Base-by-base conservation (phyloP, 1,284 basidiomycete species). In the Flammula alnicola region DNA sequence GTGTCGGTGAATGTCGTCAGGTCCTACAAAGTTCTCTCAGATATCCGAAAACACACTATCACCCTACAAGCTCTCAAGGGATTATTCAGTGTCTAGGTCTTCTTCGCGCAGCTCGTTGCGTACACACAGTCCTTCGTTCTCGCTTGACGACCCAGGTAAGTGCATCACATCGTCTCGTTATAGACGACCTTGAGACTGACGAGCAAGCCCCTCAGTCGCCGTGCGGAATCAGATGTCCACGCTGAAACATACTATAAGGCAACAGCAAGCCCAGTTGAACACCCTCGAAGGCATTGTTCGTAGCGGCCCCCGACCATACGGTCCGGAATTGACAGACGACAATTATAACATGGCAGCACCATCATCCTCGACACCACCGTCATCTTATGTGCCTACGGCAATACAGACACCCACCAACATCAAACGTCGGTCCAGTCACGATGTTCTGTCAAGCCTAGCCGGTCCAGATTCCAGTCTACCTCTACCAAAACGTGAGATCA, bases 401-500 rank as follows among this genome's bases (percentile, higher is more conserved):
- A 67, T 71, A 11, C 3, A 22, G 9, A 64, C 67, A 29, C 69
- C 76, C 17, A 68, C 69, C 36, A 83, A 79, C 63, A 63, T 79
- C 48, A 75, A 71, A 54, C 79, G 82, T 19, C 75, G 87, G 41
- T 82, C 83, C 22, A 88, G 86, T 61, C 86, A 81, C 63, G 88
- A 91, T 41, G 68, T 86, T n/a, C 68, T 91, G 7, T 79, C 81
- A 23, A 77, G 76, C 27, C 74, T 89, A 44, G 86, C 87, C 8
- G 86, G 87, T 2, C 84, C 85, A 11, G 88, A 91, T 9, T 91
- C 88, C 0, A 82, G 58, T 57, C 66, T 91, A 37, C 88, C 88
- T 1, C 67, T 91, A 3, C 88, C 88, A 10, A 52, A 48, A 46
- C 74, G 80, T 31, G 82, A 83, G 20, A 59, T 66, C 1, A 47